Conservation (phyloP, 495 filamentous ascomycete species). For the Lasiosphaeria miniovina region DNA sequence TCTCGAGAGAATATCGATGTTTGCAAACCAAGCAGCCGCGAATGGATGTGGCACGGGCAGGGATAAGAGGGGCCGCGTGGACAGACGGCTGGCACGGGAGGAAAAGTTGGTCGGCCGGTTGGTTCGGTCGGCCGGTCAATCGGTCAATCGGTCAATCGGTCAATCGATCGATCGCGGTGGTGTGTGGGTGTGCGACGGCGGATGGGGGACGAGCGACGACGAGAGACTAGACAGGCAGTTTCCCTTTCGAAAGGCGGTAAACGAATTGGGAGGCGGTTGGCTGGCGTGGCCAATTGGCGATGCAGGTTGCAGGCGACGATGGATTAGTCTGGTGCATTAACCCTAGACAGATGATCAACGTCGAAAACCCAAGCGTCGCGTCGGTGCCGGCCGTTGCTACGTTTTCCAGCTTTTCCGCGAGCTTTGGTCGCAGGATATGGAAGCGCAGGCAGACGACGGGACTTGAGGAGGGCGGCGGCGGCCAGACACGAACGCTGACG, state of each 20-base stretch:
- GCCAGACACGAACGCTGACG: constrained; percentile 1
- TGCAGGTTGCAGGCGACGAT: not conserved
- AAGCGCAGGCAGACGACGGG: not conserved
- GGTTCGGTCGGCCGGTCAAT: too few relatives aligned
- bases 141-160: too few relatives aligned
- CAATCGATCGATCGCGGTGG: not conserved
- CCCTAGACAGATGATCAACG: too few relatives aligned
- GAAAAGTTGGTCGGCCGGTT: too few relatives aligned
- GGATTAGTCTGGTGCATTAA: not conserved
- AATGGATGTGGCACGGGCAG: too few relatives aligned
- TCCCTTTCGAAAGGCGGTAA: not conserved
- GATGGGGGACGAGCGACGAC: not conserved
- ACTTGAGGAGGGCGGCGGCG: not conserved
- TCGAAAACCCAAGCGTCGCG: not conserved
- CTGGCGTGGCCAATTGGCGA: not conserved
- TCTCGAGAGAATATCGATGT: too few relatives aligned
- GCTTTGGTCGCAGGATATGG: not conserved
- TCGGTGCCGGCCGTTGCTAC: not conserved
- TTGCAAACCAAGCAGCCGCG: too few relatives aligned
- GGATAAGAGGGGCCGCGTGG: too few relatives aligned
- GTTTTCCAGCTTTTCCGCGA: not conserved
- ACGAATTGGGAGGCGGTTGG: not conserved
- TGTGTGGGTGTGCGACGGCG: not conserved
- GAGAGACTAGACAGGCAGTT: not conserved
- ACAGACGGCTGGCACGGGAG: too few relatives aligned